A percentile compares a stretch with the other conserved stretches of the same genome.
Evolutionary conservation across 495 filamentous ascomycete genomes (phyloP).

Genomic region (Thozetella sp.): DNA sequence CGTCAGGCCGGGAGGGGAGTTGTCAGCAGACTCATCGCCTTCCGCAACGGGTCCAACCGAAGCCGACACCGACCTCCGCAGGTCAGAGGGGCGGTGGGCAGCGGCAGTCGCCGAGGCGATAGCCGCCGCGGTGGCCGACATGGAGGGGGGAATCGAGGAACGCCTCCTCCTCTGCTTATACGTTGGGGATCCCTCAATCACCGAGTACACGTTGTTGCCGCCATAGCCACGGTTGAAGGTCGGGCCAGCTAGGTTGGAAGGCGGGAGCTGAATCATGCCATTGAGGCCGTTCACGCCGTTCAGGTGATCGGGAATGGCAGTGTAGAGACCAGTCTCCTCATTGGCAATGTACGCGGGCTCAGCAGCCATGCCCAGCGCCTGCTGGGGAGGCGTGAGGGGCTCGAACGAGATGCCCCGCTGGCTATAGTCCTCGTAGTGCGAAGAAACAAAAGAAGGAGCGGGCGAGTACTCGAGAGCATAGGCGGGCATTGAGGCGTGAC

Average conservation of each 20-base stretch:
- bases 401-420: conserved; percentile 95
- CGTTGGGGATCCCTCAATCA: conserved; percentile 95
- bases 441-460: conserved; percentile 95
- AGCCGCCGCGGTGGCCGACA: conserved; percentile 64
- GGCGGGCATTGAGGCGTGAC: conserved; percentile 95
- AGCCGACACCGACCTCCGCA: conserved; percentile 87
- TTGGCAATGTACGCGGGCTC: conserved; percentile 98
- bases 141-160: conserved; percentile 82
- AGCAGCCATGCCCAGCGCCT: conserved; percentile 71
- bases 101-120: conserved; percentile 54
- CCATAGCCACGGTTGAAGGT: conserved; percentile 78
- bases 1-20: conserved; percentile 68
- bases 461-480: conserved; percentile 95
- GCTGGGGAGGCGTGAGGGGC: conserved; percentile 93
- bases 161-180: conserved; percentile 96
- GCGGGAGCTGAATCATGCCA: conserved; percentile 87
- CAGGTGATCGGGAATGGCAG: conserved; percentile 82
- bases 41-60: conserved; percentile 85
- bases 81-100: conserved; percentile 75
- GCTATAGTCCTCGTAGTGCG: conserved; percentile 96
- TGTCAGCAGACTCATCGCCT: conserved; percentile 69
- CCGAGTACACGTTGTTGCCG: conserved; percentile 83
- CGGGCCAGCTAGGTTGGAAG: conserved; percentile 77
- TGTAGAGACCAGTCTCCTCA: conserved; percentile 94
- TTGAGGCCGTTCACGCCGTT: conserved; percentile 62